These are phyloP conservation scores for Apiospora aurea DNA, from an alignment of 2,329 filamentous ascomycete species.

Conservation along the genomic window DNA sequence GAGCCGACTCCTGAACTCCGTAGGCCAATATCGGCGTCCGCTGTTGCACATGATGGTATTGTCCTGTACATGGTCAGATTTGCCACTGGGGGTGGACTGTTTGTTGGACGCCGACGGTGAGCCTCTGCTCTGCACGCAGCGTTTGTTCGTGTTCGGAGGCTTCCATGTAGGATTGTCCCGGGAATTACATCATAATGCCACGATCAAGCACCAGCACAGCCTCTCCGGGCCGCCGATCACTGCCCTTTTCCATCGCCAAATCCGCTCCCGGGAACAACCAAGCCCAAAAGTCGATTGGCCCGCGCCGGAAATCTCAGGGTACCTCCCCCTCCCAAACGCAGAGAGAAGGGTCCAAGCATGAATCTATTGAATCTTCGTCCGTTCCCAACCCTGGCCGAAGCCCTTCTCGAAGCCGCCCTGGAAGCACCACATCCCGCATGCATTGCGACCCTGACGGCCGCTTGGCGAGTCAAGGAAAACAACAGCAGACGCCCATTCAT, in stretches of 20 bases:
- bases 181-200: conserved; percentile 22
- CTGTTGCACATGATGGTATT: not conserved
- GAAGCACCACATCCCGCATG: conserved; percentile 13
- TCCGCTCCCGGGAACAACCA: conserved; percentile 16
- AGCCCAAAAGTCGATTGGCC: conserved; percentile 4
- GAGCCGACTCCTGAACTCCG: not conserved
- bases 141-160: conserved; percentile 17
- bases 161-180: conserved; percentile 11
- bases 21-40: not conserved
- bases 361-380: conserved; percentile 17
- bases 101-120: not conserved
- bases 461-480: conserved; percentile 2
- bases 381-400: conserved; percentile 10
- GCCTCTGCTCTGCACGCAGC: not conserved
- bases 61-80: not conserved
- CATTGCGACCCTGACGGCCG: conserved; percentile 19
- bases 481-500: not conserved
- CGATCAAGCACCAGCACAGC: conserved; percentile 21
- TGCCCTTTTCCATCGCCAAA: conserved; percentile 6
- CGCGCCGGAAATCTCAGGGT: conserved; percentile 4
- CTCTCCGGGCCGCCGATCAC: conserved; percentile 20
- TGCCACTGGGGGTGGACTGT: not conserved
- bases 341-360: conserved; percentile 14
- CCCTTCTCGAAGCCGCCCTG: conserved; percentile 22
- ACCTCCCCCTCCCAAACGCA: not conserved